These are phyloP conservation scores for Lentinus brumalis DNA, from an alignment of 768 basidiomycete species.

Conservation along the genomic window DNA sequence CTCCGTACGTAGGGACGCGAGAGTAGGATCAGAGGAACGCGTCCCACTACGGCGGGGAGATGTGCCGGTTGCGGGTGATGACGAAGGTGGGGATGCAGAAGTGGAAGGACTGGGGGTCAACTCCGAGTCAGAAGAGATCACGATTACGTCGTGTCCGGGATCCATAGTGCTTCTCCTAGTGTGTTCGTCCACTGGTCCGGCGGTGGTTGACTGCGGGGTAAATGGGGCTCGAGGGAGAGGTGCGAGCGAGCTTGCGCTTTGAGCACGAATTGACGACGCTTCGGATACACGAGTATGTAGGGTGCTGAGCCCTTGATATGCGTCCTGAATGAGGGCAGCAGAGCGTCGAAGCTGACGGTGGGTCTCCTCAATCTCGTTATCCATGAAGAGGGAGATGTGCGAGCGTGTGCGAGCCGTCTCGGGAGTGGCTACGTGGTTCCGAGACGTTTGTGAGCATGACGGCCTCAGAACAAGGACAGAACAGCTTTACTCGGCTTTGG, in stretches of 20 bases:
- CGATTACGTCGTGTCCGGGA: slow-evolving; percentile 28
- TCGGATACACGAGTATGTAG: slow-evolving; percentile 8
- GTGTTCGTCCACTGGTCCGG: neutral
- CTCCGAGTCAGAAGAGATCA: slow-evolving; percentile 18
- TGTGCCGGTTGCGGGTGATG: neutral
- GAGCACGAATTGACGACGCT: slow-evolving; percentile 3
- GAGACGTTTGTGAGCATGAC: neutral
- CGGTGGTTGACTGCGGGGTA: neutral
- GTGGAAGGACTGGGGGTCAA: neutral
- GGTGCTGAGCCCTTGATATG: slow-evolving; percentile 15
- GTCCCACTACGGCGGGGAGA: neutral
- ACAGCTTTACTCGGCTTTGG: too few relatives aligned
- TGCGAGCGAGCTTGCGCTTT: neutral
- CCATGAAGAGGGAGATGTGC: neutral
- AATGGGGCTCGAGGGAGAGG: neutral
- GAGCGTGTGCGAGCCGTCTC: neutral
- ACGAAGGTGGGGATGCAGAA: neutral
- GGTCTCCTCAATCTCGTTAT: slow-evolving; percentile 17
- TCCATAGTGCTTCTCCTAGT: slow-evolving; percentile 21
- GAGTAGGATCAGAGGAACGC: slow-evolving; percentile 2
- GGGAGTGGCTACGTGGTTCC: neutral
- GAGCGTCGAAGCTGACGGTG: slow-evolving; percentile 13
- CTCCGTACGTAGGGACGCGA: slow-evolving; percentile 6
- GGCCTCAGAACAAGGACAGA: neutral
- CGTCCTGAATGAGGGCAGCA: slow-evolving; percentile 14